A percentile compares a stretch with the other conserved stretches of the same genome.
Conservation (phyloP, 2,329 filamentous ascomycete species). For the Penicillium sp. region DNA sequence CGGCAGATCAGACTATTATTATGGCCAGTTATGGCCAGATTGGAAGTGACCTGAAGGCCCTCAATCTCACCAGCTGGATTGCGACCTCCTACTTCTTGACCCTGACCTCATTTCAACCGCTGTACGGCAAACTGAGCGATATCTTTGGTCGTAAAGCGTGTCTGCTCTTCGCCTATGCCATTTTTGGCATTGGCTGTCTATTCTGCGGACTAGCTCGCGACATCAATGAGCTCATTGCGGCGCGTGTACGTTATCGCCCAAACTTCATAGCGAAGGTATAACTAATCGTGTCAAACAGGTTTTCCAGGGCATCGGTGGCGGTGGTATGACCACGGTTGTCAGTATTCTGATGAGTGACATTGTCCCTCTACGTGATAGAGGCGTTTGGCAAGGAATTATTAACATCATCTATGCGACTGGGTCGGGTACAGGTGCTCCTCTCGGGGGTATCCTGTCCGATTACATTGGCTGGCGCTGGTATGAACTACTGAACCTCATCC, state of each 20-base stretch:
- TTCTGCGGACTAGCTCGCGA: constrained; percentile 56
- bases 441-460: constrained; percentile 68
- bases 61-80: constrained; percentile 72
- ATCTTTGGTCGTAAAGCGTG: constrained; percentile 54
- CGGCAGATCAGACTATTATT: constrained; percentile 71
- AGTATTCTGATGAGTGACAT: constrained; percentile 67
- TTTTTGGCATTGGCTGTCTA: constrained; percentile 48
- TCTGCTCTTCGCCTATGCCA: constrained; percentile 46
- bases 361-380: constrained; percentile 63
- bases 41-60: constrained; percentile 66
- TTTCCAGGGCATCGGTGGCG: constrained; percentile 61
- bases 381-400: constrained; percentile 67
- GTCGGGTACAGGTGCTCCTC: constrained; percentile 62
- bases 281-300: constrained; percentile 32
- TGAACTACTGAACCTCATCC: constrained; percentile 19
- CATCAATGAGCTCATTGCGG: constrained; percentile 62
- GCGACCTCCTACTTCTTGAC: constrained; percentile 67
- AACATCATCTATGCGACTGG: constrained; percentile 68
- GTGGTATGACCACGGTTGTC: constrained; percentile 66
- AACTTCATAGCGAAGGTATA: constrained; percentile 28
- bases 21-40: constrained; percentile 74
- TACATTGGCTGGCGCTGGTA: constrained; percentile 70
- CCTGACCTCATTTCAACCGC: constrained; percentile 66
- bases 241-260: constrained; percentile 42
- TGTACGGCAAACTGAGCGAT: constrained; percentile 56